Evolutionary conservation across 331 rosid species (phyloP).

Genomic region (Cucumis variabilis): DNA sequence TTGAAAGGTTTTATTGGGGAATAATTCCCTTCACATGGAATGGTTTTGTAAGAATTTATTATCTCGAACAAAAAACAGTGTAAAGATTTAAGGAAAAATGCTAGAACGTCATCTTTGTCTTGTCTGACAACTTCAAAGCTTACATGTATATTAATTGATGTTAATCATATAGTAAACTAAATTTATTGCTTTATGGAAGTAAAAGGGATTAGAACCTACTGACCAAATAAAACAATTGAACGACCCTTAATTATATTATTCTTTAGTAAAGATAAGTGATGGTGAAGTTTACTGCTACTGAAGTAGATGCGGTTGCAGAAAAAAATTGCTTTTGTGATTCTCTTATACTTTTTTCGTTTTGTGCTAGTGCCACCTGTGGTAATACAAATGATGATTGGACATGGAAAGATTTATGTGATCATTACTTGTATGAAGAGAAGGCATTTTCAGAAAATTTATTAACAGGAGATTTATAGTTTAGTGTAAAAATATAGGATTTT

Average conservation of each 20-base stretch:
- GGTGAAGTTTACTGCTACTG: not conserved
- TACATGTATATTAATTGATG: not conserved
- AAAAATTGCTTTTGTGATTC: not conserved
- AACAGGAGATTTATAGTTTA: no score
- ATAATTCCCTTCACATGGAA: no score
- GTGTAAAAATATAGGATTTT: no score
- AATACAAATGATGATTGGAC: slow-evolving; percentile 85
- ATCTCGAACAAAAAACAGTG: slow-evolving; percentile 41
- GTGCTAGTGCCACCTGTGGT: slow-evolving; percentile 93
- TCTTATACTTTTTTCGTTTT: slow-evolving; percentile 31
- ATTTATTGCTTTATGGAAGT: slow-evolving; percentile 15
- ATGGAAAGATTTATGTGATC: slow-evolving; percentile 76
- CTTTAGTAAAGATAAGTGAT: not conserved
- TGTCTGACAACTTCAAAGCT: slow-evolving; percentile 58
- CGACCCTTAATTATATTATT: not conserved
- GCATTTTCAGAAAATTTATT: no score
- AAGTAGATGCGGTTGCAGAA: slow-evolving; percentile 19
- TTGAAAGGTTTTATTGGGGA: not conserved
- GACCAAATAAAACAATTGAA: slow-evolving; percentile 8
- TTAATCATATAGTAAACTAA: not conserved
- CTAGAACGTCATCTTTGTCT: slow-evolving; percentile 47
- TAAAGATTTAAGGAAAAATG: slow-evolving; percentile 38
- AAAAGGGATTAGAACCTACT: not conserved
- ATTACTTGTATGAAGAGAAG: slow-evolving; percentile 77
- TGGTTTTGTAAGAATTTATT: slow-evolving; percentile 44